These are phyloP conservation scores for Pseudozyma hubeiensis DNA, from an alignment of 1,284 basidiomycete species.

Conservation along the genomic window DNA sequence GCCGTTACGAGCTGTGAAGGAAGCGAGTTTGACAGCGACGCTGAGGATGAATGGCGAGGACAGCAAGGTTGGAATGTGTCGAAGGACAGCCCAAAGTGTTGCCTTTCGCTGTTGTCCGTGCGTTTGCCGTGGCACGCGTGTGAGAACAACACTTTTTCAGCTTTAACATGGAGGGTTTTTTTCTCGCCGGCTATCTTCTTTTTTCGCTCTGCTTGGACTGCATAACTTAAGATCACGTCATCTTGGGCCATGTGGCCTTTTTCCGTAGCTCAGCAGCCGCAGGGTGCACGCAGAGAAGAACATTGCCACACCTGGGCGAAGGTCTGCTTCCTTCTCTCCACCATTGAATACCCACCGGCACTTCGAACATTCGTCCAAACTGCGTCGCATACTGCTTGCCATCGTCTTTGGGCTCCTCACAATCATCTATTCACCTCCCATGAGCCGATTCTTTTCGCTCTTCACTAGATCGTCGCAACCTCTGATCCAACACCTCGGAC, in stretches of 20 bases:
- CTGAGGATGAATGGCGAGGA: not conserved
- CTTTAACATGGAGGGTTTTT: not conserved
- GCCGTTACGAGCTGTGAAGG: too few relatives aligned
- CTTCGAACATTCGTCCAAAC: constrained; percentile 17
- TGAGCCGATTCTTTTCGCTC: constrained; percentile 57
- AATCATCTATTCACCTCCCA: constrained; percentile 28
- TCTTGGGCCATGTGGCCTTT: not conserved
- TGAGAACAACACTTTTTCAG: not conserved
- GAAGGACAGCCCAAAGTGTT: not conserved
- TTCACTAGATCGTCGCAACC: constrained; percentile 47
- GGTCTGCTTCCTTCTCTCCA: not conserved
- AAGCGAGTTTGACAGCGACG: not conserved
- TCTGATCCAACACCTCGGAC: constrained; percentile 49
- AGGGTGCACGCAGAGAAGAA: too few relatives aligned
- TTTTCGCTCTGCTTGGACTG: not conserved
- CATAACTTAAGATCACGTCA: constrained; percentile 8
- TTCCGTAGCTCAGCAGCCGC: not conserved
- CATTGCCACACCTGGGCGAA: not conserved
- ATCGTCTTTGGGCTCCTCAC: constrained; percentile 17
- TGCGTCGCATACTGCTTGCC: constrained; percentile 27
- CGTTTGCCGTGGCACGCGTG: not conserved
- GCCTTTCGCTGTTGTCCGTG: not conserved
- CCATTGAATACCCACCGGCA: not conserved
- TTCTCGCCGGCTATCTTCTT: constrained; percentile 1
- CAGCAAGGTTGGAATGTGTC: not conserved